Base-by-base conservation (phyloP, 495 filamentous ascomycete species). In the Neurospora intermedia region DNA sequence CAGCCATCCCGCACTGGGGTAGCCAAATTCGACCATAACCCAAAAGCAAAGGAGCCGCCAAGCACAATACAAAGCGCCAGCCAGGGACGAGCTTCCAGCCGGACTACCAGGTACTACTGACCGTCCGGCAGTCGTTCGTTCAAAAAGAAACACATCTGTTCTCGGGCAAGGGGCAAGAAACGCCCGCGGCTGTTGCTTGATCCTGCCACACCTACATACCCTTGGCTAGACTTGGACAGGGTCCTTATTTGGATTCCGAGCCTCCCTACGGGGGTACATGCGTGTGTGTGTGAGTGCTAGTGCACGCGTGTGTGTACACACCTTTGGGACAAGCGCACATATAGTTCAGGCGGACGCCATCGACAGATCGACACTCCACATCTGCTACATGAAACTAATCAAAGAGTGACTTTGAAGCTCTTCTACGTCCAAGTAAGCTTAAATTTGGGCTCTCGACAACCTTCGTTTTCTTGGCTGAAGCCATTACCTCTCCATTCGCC, bases 1-100 rank as follows among this genome's bases (percentile, higher is more conserved):
- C 79, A 80, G 79, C 79, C 78, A 75, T 79, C 73, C 74, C 76
- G 76, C 79, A 74, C 79, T 80, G 79, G 75, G 66, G 71, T 73
- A 54, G 31, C 8, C 70, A 20, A 39, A 69, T 76, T 69, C 72
- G 72, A 74, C 76, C 72, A 76, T 74, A 73, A 73, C 70, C 70
- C 71, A 73, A 35, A 75, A 76, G 73, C 72, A 77, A 75, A 75
- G 71, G 43, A 72, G 41, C 43, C 75, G 45, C 70, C 72, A 48
- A 69, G 54, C 54, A 66, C 54, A 72, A 69, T 46, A 77, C 73
- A 75, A 73, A 79, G 71, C 69, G 27, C 69, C 13, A 69, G 54
- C 59, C 69, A 74, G 43, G 73, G 54, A 74, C 74, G 40, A 75
- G 71, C 46, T 40, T 10, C 72, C 71, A 74, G 72, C 13, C 27